phyloP scores from a whole-genome alignment of 2,329 filamentous ascomycete genomes.

The Chaetomium olivaceum region DNA sequence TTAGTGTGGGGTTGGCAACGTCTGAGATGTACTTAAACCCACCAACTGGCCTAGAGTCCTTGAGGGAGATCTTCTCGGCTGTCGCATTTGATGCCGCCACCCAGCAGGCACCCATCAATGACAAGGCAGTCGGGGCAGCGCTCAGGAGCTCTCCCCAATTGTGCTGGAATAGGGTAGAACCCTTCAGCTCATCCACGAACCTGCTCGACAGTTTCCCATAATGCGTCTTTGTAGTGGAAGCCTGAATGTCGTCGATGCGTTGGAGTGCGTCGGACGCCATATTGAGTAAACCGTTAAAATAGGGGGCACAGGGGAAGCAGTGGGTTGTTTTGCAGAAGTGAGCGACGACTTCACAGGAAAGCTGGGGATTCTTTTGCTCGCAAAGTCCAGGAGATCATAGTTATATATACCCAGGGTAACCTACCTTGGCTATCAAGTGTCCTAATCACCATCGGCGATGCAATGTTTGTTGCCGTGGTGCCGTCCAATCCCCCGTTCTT shows the following conservation, averaged over 20 bases:
- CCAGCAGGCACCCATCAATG: conserved; percentile 7
- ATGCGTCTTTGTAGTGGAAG: not conserved
- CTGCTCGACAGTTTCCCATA: conserved; percentile 2
- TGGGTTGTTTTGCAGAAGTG: not conserved
- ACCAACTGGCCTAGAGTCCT: not conserved
- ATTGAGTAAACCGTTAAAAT: not conserved
- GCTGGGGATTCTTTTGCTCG: not conserved
- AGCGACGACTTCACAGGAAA: not conserved
- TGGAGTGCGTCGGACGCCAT: not conserved
- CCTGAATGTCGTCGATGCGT: not conserved
- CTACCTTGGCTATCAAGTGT: no score
- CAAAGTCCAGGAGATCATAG: not conserved
- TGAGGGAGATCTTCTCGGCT: conserved; percentile 4
- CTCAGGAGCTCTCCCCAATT: conserved; percentile 5
- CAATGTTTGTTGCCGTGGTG: not conserved
- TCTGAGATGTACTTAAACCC: conserved; percentile 7
- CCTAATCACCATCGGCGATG: not conserved
- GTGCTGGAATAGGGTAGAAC: conserved; percentile 1
- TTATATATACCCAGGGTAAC: not conserved
- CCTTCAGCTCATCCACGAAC: conserved; percentile 6
- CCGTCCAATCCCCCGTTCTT: not conserved
- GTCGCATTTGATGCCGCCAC: conserved; percentile 3
- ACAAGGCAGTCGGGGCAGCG: conserved; percentile 1
- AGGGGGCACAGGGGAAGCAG: not conserved
- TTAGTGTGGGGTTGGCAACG: not conserved